Evolutionary conservation across 164 flowering plant genomes (phyloP).

Genomic region (Liriodendron chinense): DNA sequence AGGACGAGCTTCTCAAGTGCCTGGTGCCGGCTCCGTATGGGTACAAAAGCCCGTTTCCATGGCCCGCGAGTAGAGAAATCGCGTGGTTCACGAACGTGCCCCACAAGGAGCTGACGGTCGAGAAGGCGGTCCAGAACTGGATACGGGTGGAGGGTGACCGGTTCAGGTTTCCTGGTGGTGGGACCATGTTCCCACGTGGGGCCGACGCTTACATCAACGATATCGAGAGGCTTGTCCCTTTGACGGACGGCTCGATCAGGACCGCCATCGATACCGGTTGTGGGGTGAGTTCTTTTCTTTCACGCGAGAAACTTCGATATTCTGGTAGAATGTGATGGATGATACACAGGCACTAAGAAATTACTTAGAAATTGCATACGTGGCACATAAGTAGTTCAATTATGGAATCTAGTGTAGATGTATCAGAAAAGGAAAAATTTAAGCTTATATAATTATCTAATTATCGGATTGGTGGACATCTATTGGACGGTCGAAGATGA

Average conservation of each 20-base stretch:
- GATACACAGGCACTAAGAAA: too few species aligned
- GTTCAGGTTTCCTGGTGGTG: constrained; percentile 94
- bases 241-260: constrained; percentile 70
- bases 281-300: constrained; percentile 57
- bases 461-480: too few species aligned
- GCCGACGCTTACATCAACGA: constrained; percentile 86
- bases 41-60: constrained; percentile 60
- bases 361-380: too few species aligned
- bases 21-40: constrained; percentile 81
- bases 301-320: too few species aligned
- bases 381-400: too few species aligned
- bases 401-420: too few species aligned
- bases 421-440: too few species aligned
- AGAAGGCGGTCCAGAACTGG: constrained; percentile 95
- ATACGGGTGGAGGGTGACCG: constrained; percentile 62
- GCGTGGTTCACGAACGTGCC: constrained; percentile 96
- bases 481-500: too few species aligned
- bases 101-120: constrained; percentile 73
- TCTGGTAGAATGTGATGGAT: too few species aligned
- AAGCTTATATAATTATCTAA: too few species aligned
- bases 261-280: constrained; percentile 99
- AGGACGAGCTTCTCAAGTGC: constrained; percentile 41
- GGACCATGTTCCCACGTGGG: constrained; percentile 94
- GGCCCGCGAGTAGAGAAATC: constrained; percentile 80
- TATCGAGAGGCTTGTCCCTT: constrained; percentile 66